Base-by-base conservation (phyloP, 1,139 yeast species). In the Yamadazyma taylorii region DNA sequence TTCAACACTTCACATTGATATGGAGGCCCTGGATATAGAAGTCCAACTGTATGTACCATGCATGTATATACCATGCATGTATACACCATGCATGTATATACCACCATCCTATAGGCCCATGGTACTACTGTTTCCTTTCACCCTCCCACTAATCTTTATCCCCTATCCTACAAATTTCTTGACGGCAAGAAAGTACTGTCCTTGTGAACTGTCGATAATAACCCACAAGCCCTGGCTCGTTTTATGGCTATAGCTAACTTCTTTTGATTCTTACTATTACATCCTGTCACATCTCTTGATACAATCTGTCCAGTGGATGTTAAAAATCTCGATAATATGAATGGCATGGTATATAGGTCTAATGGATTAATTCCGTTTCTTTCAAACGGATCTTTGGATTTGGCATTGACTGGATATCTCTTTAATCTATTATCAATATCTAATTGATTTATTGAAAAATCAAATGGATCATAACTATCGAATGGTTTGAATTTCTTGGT, bases 391-490 rank as follows among this genome's bases (percentile, higher is more conserved):
- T 76, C 50, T 41, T 40, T 39, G 6, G 47, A 34, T 35, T 50
- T 46, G 38, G 47, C 40, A 32, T 47, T 43, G 40, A 38, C 34
- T 37, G 40, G 45, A 39, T 46, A 43, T 29, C 43, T 50, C 44
- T 40, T 33, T 45, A 47, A 43, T 52, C 61, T 49, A 39, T 54
- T 48, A 45, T 69, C 68, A 61, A 73, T 63, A 50, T 60, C 63
- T 28, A 75, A 52, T 45, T 74, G 76, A 33, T 79, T 77, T 53
- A 75, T 60, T 30, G 86, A 78, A 47, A 84, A 83, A 60, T 84
- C 90, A 62, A 82, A 84, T 35, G 94, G 90, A 48, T 82, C 87
- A 53, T 84, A 83, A 2, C 74, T 69, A 2, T 70, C 63, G 24
- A 75, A 75, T 4, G 57, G 54, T 10, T 55, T 56, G 51, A 79